Percentiles rank a stretch among this genome's conserved stretches.
Evolutionary conservation across 2,329 filamentous ascomycete species (phyloP).

Genomic region (Aureobasidium sp.): DNA sequence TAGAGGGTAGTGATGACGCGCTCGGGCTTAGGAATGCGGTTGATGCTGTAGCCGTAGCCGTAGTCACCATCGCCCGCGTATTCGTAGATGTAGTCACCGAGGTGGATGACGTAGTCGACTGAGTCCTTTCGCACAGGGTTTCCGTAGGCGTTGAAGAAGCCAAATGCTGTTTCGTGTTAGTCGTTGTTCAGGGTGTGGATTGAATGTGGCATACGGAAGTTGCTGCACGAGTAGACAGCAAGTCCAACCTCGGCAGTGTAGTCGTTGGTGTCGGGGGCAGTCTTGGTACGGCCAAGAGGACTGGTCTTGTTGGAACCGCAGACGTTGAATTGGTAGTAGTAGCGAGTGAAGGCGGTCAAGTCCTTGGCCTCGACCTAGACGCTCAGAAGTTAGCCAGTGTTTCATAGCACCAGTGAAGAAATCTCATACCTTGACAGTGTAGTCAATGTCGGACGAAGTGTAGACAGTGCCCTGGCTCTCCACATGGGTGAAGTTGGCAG

Average conservation of each 20-base stretch:
- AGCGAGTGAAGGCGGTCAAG: constrained; percentile 54
- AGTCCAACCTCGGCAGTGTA: constrained; percentile 50
- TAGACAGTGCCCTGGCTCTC: constrained; percentile 53
- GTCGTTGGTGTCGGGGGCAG: constrained; percentile 50
- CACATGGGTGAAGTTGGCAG: constrained; percentile 38
- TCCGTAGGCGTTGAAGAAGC: constrained; percentile 37
- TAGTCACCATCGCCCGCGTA: constrained; percentile 33
- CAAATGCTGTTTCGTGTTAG: constrained; percentile 26
- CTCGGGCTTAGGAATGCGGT: constrained; percentile 46
- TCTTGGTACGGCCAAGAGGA: constrained; percentile 61
- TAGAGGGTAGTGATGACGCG: constrained; percentile 44
- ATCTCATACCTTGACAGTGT: constrained; percentile 56
- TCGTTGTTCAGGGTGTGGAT: not conserved
- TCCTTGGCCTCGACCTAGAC: constrained; percentile 54
- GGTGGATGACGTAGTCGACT: constrained; percentile 39
- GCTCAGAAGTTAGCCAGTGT: constrained; percentile 13
- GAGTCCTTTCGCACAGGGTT: constrained; percentile 34
- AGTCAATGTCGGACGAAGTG: constrained; percentile 67
- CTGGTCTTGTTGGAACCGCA: constrained; percentile 55
- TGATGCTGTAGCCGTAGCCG: constrained; percentile 40
- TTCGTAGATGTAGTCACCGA: constrained; percentile 58
- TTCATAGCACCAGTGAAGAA: too few relatives aligned
- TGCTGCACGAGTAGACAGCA: constrained; percentile 64
- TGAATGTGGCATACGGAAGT: constrained; percentile 44
- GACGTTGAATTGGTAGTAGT: constrained; percentile 63